Evolutionary conservation across 2,329 filamentous ascomycete species (phyloP), one percentile per base, ranked within the genome.

Genomic region (Trichoderma sp.): DNA sequence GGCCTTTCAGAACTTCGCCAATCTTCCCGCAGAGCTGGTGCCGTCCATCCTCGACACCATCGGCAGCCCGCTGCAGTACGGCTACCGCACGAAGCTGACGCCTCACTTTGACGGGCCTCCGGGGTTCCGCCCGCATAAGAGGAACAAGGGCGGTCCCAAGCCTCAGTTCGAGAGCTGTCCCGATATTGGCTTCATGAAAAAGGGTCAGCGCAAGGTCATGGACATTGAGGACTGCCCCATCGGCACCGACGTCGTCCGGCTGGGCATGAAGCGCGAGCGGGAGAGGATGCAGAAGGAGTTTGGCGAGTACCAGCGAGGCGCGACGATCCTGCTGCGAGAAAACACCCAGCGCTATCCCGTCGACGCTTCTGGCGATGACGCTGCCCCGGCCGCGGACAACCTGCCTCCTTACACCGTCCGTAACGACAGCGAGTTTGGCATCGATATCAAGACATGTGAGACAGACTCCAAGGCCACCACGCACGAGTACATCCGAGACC

Each of bases 161-260:
- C 76, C 81, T 11, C 78, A 83, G 6, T 93, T 94, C 79, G 85
- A 88, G 16, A 87, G 89, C 74, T 88, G 93, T 4, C 97, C 97
- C 0, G 89, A 93, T 3, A 94, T 98, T 79, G 97, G 97, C 9
- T 99, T 97, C 85, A 97, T 95, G 89, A 88, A 89, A 77, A 98
- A 98, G 84, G 94, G 94, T n/a, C 90, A 90, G 65, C 89, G 92
- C 75, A 88, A 88, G 77, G 95, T 95, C 3, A 87, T 99, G 77
- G 97, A 99, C 82, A 98, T 99, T 78, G 97, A 99, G 83, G 95
- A 98, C 82, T 99, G 97, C 80, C 97, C 97, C 6, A 97, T 99
- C 77, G 97, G 94, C 68, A 99, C 97, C 2, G 92, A 94, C 35
- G 93, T 94, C 50, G 93, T 99, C 18, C 90, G 94, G 31, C 88